Base-by-base conservation (phyloP, 495 filamentous ascomycete genomes). In the Penicillium coprophilum region DNA sequence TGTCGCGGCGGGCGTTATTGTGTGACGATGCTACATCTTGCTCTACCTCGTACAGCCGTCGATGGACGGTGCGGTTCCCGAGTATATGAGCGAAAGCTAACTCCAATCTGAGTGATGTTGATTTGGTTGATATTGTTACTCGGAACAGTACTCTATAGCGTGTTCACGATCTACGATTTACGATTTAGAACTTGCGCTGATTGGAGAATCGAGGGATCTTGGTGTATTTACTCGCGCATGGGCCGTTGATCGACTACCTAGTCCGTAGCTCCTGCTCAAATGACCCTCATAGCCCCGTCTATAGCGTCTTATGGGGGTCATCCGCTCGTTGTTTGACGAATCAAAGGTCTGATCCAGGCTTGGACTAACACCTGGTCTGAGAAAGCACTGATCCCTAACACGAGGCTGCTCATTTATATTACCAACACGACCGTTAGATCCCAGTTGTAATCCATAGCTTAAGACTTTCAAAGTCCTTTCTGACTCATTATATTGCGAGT, bases 261-360 rank as follows among this genome's bases (percentile, higher is more conserved):
- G 11, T 44, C 45, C 55, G 56, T 64, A 68, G 63, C 62, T 66
- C 57, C 63, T 63, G 67, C 58, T 70, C 72, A 71, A 70, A 63
- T 70, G 71, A 69, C 67, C 64, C 49, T 60, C 44, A 52, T 21
- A 21, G 48, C 6, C 58, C 50, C 31, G 12, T 46, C 40, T 15
- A 46, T 39, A 38, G 52, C 7, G 17, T 13, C 30, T 38, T 24
- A 8, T 30, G 27, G 27, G 41, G 64, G 71, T 75, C 72, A 75
- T 70, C 72, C 72, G 72, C 65, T 62, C 31, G 44, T 13, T 13
- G 2, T 38, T 20, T 32, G 15, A 17, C 52, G 2, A 46, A 54
- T 46, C 32, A 54, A 9, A 46, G 19, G 2, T 8, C n/a, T 30
- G 2, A 10, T 0, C 19, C 11, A 10, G 30, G 12, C 11, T n/a